Percentiles rank a stretch among this genome's conserved stretches.
phyloP scores from a whole-genome alignment of 2,329 filamentous ascomycete species.

The Keithomyces neogunnii region DNA sequence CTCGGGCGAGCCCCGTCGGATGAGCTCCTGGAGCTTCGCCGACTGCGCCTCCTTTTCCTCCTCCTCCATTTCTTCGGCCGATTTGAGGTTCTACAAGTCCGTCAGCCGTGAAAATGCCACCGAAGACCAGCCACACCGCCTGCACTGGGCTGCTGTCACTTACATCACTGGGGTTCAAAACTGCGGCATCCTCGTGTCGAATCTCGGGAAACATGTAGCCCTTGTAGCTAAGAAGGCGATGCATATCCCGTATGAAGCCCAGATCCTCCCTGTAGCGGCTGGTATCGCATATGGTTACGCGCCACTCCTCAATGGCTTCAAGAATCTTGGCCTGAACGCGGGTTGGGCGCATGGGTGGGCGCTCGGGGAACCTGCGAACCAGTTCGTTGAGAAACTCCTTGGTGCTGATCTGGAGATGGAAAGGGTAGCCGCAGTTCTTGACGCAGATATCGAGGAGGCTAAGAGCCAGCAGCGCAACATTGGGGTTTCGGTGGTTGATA shows the following conservation, averaged over 20 bases:
- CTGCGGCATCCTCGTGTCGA: slow-evolving; percentile 85
- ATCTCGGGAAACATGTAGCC: slow-evolving; percentile 94
- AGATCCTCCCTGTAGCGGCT: slow-evolving; percentile 96
- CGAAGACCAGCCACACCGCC: too few species aligned
- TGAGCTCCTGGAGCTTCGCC: slow-evolving; percentile 95
- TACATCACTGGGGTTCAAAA: slow-evolving; percentile 94
- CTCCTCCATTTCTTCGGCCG: slow-evolving; percentile 96
- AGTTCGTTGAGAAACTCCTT: slow-evolving; percentile 99
- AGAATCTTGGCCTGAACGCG: slow-evolving; percentile 88
- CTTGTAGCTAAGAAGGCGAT: slow-evolving; percentile 89
- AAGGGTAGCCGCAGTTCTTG: slow-evolving; percentile 99
- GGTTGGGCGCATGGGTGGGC: slow-evolving; percentile 76
- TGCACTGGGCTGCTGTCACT: slow-evolving; percentile 26
- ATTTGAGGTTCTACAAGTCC: slow-evolving; percentile 70
- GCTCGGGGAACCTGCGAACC: slow-evolving; percentile 88
- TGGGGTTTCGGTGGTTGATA: slow-evolving; percentile 95
- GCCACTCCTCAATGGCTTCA: slow-evolving; percentile 97
- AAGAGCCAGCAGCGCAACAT: slow-evolving; percentile 83
- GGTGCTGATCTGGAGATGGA: slow-evolving; percentile 95
- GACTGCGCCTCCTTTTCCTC: slow-evolving; percentile 92
- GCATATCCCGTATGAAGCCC: slow-evolving; percentile 96
- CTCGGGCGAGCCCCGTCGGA: slow-evolving; percentile 81
- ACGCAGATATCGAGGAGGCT: slow-evolving; percentile 96
- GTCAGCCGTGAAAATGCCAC: slow-evolving; percentile 17
- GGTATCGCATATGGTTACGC: slow-evolving; percentile 95